Base-by-base conservation (phyloP, 2,329 filamentous ascomycete species). In the Fusarium sp. region DNA sequence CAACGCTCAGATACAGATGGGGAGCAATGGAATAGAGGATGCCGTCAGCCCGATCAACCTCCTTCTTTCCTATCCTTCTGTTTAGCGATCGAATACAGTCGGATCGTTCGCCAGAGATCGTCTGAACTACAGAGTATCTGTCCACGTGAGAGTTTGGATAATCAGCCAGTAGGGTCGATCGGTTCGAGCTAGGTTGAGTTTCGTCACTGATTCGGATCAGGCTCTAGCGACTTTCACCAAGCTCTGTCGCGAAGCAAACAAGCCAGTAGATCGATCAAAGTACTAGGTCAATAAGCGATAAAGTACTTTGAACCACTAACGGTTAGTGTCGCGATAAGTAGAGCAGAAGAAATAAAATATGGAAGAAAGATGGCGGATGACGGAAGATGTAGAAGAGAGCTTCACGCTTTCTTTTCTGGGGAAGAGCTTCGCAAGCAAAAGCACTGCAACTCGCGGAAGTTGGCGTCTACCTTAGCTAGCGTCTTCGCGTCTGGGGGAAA, bases 391-490 rank as follows among this genome's bases (percentile, higher is more conserved):
- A 44, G 48, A 46, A 65, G 41, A 64, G 59, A 64, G 66, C 65
- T 69, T 67, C 45, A 50, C 60, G 56, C 44, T 57, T 70, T 67
- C 50, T 56, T 56, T 62, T 62, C 52, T 56, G 65, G 64, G 68
- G 49, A 62, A 52, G 69, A 72, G 70, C 69, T 72, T 71, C 69
- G 56, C 66, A 55, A 69, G 64, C 62, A 71, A 68, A 65, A 65
- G 66, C 59, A 32, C 48, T 54, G 52, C 59, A 52, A 46, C 48
- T 30, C 56, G 50, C 61, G 65, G 65, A 48, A 62, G 55, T 58
- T 67, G 65, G 65, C 59, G 65, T 68, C 62, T 54, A 62, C 58
- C 64, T 67, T 67, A 68, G 51, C 64, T 67, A 68, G 65, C 49
- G 65, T 32, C 65, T 69, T 45, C 65, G 65, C 65, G 65, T 68